These are phyloP conservation scores for Dendrobium catenatum DNA, from an alignment of 106 monocot genomes.

Conservation along the genomic window DNA sequence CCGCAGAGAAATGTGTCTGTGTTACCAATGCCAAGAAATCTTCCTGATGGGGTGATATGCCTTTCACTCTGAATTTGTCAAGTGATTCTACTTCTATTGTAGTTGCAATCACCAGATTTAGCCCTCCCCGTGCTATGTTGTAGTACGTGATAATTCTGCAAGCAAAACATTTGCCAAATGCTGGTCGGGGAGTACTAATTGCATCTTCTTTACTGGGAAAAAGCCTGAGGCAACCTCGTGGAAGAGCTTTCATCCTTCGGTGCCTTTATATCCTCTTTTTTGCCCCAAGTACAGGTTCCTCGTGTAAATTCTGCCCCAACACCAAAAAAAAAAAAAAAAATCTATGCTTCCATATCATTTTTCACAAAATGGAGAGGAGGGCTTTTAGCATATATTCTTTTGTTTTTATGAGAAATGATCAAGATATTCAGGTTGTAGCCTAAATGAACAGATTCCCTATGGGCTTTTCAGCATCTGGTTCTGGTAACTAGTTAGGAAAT, in stretches of 20 bases:
- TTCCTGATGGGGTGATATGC: conserved; percentile 17
- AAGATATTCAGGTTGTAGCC: neutral
- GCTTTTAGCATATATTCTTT: conserved; percentile 3
- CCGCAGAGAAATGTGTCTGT: conserved; percentile 18
- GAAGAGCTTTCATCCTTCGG: neutral
- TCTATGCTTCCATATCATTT: conserved; percentile 8
- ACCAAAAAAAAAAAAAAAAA: neutral
- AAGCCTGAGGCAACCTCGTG: neutral
- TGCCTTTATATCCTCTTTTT: neutral
- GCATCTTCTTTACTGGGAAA: neutral
- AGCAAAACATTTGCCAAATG: neutral
- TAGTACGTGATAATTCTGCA: neutral
- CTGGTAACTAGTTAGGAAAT: neutral
- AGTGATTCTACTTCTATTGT: neutral
- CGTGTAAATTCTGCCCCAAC: conserved; percentile 7
- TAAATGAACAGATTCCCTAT: conserved; percentile 7
- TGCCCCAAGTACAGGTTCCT: conserved; percentile 4
- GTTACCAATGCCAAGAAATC: conserved; percentile 16
- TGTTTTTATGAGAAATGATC: conserved; percentile 3
- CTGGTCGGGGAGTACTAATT: neutral
- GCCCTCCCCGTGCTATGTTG: neutral
- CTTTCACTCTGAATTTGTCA: conserved; percentile 13
- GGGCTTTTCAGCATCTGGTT: neutral
- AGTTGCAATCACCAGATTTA: neutral
- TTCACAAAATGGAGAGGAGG: conserved; percentile 8